Conservation (phyloP, 805 yeast genomes). For the Suhomyces sp. region DNA sequence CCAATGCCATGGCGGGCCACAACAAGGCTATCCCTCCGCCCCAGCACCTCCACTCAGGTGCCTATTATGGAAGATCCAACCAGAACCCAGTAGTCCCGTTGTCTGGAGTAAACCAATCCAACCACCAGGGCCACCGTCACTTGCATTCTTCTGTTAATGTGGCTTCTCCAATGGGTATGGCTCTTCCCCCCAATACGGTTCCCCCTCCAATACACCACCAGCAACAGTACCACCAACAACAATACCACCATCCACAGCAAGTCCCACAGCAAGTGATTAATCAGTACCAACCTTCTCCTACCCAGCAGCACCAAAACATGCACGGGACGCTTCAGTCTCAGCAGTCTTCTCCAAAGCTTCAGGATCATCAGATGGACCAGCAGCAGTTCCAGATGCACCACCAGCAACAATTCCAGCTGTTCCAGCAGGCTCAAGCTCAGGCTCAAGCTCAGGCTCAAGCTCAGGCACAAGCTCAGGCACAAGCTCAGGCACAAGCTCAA, state of each 20-base stretch:
- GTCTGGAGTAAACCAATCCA: background rate
- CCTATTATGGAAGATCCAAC: conserved; percentile 2
- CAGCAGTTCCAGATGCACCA: conserved; percentile 9
- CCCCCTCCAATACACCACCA: conserved; percentile 10
- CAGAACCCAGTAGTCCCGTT: conserved; percentile 4
- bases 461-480: conserved; percentile 7
- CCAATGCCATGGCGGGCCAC: background rate
- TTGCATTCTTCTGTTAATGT: background rate
- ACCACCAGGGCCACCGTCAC: background rate
- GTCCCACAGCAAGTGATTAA: conserved; percentile 10
- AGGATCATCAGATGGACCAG: conserved; percentile 11
- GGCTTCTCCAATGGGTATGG: conserved; percentile 1
- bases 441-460: conserved; percentile 18
- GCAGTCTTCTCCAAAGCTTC: conserved; percentile 12
- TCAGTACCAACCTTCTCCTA: conserved; percentile 14
- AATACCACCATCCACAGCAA: conserved; percentile 10
- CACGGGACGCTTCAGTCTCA: conserved; percentile 11
- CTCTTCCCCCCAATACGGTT: conserved; percentile 1
- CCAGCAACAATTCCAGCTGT: conserved; percentile 8
- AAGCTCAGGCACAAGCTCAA: conserved; percentile 3
- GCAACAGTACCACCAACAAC: conserved; percentile 17
- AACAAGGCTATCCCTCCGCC: conserved; percentile 4
- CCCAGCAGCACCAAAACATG: conserved; percentile 12
- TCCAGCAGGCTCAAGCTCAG: conserved; percentile 13
- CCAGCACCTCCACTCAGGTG: conserved; percentile 5